phyloP scores from a whole-genome alignment of 2,329 filamentous ascomycete species.

The Penicillium sp. region DNA sequence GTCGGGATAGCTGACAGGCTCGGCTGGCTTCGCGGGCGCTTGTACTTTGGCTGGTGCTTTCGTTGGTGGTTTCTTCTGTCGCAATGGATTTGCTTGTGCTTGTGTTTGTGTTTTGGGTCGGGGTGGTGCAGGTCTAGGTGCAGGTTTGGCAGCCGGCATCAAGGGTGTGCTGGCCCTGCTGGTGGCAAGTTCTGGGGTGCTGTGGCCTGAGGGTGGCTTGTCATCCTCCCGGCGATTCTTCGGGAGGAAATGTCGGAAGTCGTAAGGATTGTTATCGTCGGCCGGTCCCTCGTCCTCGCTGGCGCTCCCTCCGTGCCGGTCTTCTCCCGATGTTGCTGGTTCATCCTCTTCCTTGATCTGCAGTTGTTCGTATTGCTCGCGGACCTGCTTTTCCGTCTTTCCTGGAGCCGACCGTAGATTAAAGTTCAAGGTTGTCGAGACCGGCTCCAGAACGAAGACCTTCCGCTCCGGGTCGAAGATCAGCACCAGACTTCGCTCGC shows the following conservation, averaged over 20 bases:
- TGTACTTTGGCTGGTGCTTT: slow-evolving; percentile 25
- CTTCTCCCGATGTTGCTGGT: slow-evolving; percentile 32
- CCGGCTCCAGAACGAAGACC: slow-evolving; percentile 76
- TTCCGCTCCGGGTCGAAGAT: slow-evolving; percentile 74
- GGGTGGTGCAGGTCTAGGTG: slow-evolving; percentile 26
- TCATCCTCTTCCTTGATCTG: slow-evolving; percentile 43
- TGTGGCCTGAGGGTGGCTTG: slow-evolving; percentile 36
- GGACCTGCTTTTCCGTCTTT: slow-evolving; percentile 64
- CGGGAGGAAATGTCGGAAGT: slow-evolving; percentile 51
- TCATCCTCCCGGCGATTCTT: slow-evolving; percentile 40
- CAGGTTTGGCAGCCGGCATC: slow-evolving; percentile 31
- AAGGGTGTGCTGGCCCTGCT: slow-evolving; percentile 39
- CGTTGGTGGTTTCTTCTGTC: slow-evolving; percentile 26
- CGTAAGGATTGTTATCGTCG: slow-evolving; percentile 50
- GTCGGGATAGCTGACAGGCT: slow-evolving; percentile 29
- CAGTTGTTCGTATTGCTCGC: slow-evolving; percentile 67
- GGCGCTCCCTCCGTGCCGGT: slow-evolving; percentile 30
- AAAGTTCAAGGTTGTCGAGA: slow-evolving; percentile 83
- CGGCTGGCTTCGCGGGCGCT: slow-evolving; percentile 8
- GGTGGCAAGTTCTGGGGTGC: slow-evolving; percentile 38
- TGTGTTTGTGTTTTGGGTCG: slow-evolving; percentile 33
- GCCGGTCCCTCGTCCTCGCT: slow-evolving; percentile 44
- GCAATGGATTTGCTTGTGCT: slow-evolving; percentile 37
- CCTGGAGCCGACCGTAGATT: slow-evolving; percentile 72
- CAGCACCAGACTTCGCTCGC: slow-evolving; percentile 51